Evolutionary conservation across 2,329 filamentous ascomycete species (phyloP), one percentile per base, ranked within the genome.

Genomic region (Thielaviopsis ethacetica): DNA sequence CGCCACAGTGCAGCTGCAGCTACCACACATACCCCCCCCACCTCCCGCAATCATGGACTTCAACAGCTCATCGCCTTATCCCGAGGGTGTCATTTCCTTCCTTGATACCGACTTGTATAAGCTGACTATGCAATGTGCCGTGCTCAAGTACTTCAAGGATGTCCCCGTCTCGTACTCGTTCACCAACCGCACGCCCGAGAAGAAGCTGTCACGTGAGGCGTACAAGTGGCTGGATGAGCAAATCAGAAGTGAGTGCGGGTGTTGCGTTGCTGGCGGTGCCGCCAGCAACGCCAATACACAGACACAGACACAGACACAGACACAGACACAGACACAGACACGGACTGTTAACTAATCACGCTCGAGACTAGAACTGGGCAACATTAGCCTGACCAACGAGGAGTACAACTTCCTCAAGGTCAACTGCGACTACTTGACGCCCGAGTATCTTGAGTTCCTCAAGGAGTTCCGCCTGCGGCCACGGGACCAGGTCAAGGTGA

Each of bases 51-150:
- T 41, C 62, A 84, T 85, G 81, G 80, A 81, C 63, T 84, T 84
- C 71, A 82, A 84, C 69, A 81, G 77, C 72, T 79, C 80, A 34
- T 81, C 80, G 59, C 79, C 80, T 60, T 84, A 79, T 63, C 84
- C 86, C 4, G 86, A 88, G 72, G 88, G 87, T 56, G 82, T 91
- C 68, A 86, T 83, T 67, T 91, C 87, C 67, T 85, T 93, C 68
- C 76, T 93, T 58, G 88, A 93, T 68, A 91, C 86, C 17, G 82
- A 85, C 65, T 68, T 98, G 62, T 98, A 96, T 80, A 98, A 98
- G 73, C 73, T 98, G 71, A 98, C 93, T 21, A 98, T 98, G 93
- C 93, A 98, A 84, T 95, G 88, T 69, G 90, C 90, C 62, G 85
- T 97, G 64, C 80, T 94, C 65, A 94, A 94, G 71, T 94, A 91